Evolutionary conservation across 228 moss, liverwort and hornwort species (phyloP).

Genomic region (Sphagnum magellanicum): DNA sequence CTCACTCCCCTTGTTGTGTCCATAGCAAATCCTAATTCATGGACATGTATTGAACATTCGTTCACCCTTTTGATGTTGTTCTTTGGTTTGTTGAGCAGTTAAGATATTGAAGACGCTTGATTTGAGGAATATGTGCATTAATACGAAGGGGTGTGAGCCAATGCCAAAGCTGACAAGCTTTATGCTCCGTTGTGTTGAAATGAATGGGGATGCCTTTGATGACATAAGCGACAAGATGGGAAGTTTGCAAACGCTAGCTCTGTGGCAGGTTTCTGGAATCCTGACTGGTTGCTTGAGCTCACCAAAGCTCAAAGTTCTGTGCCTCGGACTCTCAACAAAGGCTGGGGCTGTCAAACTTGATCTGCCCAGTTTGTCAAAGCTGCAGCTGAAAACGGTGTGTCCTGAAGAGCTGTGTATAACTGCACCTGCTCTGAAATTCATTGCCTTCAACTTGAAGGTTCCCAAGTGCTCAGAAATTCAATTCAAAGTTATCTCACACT

Average conservation of each 20-base stretch:
- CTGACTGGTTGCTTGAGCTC: constrained; percentile 17
- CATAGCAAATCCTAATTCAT: not conserved
- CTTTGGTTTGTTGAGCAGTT: constrained; percentile 13
- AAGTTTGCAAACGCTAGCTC: constrained; percentile 27
- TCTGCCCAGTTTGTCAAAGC: constrained; percentile 36
- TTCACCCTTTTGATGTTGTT: not conserved
- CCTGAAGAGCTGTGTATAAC: constrained; percentile 31
- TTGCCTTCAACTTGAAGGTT: constrained; percentile 51
- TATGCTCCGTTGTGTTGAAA: constrained; percentile 42
- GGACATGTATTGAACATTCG: not conserved
- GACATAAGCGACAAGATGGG: constrained; percentile 31
- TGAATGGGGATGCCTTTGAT: constrained; percentile 18
- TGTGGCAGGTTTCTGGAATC: constrained; percentile 36
- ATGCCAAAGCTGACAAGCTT: constrained; percentile 42
- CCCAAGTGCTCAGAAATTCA: constrained; percentile 15
- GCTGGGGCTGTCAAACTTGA: constrained; percentile 29
- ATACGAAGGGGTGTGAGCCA: constrained; percentile 21
- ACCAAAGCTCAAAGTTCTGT: constrained; percentile 24
- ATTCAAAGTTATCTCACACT: constrained; percentile 8
- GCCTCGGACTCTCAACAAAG: constrained; percentile 39
- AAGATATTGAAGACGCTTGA: constrained; percentile 33
- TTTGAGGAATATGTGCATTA: constrained; percentile 54
- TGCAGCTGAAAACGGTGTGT: constrained; percentile 45
- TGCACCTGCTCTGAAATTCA: constrained; percentile 13
- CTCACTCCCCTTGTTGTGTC: not conserved